Base-by-base conservation (phyloP, 2,329 filamentous ascomycete genomes). In the Aspergillus ochraceoroseus region DNA sequence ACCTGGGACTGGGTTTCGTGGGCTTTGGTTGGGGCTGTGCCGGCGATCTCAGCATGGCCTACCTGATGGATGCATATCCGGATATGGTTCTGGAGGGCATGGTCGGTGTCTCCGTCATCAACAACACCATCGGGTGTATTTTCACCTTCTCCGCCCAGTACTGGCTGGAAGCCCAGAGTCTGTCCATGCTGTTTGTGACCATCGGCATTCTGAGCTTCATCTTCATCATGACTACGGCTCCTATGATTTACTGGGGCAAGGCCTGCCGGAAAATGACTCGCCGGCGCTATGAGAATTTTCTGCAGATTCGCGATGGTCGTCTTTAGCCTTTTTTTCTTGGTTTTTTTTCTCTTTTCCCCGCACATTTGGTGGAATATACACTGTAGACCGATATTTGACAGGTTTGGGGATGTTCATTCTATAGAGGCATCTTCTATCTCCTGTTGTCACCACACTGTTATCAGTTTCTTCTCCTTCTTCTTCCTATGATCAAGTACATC, bases 51-150 rank as follows among this genome's bases (percentile, higher is more conserved):
- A 19, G 15, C 9, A 18, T 32, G 3, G 32, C 38, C 3, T 41
- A 41, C 13, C 17, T 41, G 3, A 12, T 30, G 6, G 38, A 41
- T 22, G 28, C 30, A 13, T 41, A 41, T 9, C 38, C 22, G 3
- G 38, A 73, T 61, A 70, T 75, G 25, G 61, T 74, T 27, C 70
- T 65, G 4, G 70, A 74, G 41, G 64, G 70, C 0, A 53, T 75
- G 4, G 68, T 72, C 3, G 65, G 57, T 0, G 57, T 75, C 2
- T 67, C 68, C 0, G 67, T 74, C 38, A 52, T 69, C 7, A 65
- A 71, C 0, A 74, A 75, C 35, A 41, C 59, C 2, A 60, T 73
- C 29, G 58, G 61, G 8, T 70, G 65, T 1, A 58, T 65, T 7
- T 64, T 74, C 30, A 63, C 73, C 9, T 74, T 75, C 44, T 65